A percentile compares a stretch with the other conserved stretches of the same genome.
Evolutionary conservation across 2,329 filamentous ascomycete genomes (phyloP).

Genomic region (Talaromyces sp.): DNA sequence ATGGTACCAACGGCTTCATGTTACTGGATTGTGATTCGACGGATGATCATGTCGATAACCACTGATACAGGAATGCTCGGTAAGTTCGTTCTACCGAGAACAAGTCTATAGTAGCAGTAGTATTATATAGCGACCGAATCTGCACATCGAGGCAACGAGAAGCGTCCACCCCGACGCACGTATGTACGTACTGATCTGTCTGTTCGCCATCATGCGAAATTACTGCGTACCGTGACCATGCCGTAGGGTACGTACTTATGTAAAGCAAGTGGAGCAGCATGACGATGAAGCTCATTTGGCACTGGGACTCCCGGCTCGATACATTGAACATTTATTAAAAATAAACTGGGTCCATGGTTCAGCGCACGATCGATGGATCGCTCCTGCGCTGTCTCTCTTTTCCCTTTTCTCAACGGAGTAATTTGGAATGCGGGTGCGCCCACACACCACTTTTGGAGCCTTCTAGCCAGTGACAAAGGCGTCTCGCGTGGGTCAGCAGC

Average conservation of each 20-base stretch:
- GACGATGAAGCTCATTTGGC: not conserved
- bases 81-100: too few species aligned
- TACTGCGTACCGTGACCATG: not conserved
- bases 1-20: constrained; percentile 2
- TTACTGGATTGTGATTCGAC: not conserved
- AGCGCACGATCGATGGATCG: constrained; percentile 15
- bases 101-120: not conserved
- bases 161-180: not conserved
- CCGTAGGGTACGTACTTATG: not conserved
- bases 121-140: not conserved
- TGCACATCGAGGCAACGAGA: not conserved
- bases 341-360: constrained; percentile 5
- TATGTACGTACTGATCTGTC: not conserved
- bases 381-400: not conserved
- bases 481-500: not conserved
- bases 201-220: not conserved
- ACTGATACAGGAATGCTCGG: not conserved
- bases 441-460: not conserved
- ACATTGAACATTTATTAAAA: not conserved
- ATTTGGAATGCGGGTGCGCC: constrained; percentile 1
- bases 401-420: not conserved
- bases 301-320: not conserved
- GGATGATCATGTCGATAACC: not conserved
- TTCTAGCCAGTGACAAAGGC: not conserved
- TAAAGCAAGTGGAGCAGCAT: not conserved